These are phyloP conservation scores for Wallacemonas sp. DNA, from an alignment of 208 protist species.

Conservation along the genomic window DNA sequence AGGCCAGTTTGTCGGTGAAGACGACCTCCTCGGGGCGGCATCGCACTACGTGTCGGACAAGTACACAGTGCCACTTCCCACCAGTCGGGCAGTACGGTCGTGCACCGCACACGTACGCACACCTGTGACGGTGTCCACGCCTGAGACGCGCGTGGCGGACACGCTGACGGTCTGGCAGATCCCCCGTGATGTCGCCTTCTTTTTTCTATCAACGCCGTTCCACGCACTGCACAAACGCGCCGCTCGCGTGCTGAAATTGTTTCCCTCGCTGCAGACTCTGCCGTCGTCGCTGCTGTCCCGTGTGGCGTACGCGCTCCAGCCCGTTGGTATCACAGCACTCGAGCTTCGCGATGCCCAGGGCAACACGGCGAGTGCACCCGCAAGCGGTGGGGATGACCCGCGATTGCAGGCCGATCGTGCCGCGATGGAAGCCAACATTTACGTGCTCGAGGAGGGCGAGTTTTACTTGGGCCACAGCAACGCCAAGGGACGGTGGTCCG, in stretches of 20 bases:
- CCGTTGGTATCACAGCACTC: not conserved
- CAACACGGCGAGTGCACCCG: no score
- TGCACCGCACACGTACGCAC: no score
- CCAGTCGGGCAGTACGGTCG: no score
- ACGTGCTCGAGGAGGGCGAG: conserved; percentile 8
- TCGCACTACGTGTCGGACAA: conserved; percentile 18
- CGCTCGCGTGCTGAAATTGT: conserved; percentile 22
- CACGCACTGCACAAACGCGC: conserved; percentile 35
- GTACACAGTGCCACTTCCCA: not conserved
- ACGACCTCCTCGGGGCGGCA: conserved; percentile 31
- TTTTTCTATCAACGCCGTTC: conserved; percentile 42
- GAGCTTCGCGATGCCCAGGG: conserved; percentile 2
- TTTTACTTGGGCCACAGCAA: not conserved
- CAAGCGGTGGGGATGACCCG: not conserved
- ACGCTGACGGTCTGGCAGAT: conserved; percentile 34
- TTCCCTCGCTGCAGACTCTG: conserved; percentile 21
- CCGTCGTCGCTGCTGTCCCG: conserved; percentile 17
- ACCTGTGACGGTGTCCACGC: no score
- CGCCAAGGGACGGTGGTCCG: conserved; percentile 13
- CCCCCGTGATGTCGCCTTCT: conserved; percentile 40
- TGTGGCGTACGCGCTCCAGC: conserved; percentile 14
- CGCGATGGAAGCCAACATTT: not conserved
- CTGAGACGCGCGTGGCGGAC: no score
- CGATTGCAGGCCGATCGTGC: not conserved
- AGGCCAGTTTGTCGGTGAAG: conserved; percentile 49